A percentile compares a stretch with the other conserved stretches of the same genome.
These are phyloP conservation scores for Amanita exitialis DNA, from an alignment of 768 basidiomycete genomes.

Conservation along the genomic window DNA sequence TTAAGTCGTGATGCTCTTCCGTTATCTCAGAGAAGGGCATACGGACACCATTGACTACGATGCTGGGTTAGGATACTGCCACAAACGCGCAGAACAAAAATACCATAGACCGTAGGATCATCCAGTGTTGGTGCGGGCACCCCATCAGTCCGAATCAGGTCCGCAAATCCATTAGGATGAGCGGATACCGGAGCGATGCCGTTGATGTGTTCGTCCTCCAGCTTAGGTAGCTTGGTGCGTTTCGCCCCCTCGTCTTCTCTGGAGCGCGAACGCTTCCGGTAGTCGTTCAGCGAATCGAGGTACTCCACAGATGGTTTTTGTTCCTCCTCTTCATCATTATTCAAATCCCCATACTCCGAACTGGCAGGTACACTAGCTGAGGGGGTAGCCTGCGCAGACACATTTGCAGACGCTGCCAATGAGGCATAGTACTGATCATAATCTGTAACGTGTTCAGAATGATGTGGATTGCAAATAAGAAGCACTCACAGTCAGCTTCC, in stretches of 20 bases:
- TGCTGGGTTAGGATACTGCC: neutral
- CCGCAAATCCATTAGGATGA: conserved; percentile 10
- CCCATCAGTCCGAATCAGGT: conserved; percentile 13
- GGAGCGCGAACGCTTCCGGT: conserved; percentile 66
- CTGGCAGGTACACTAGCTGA: conserved; percentile 36
- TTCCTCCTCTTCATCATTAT: conserved; percentile 57
- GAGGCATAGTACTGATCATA: conserved; percentile 81
- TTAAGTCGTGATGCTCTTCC: conserved; percentile 85
- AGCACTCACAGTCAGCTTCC: conserved; percentile 55
- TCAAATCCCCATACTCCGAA: conserved; percentile 42
- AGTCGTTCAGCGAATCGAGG: conserved; percentile 60
- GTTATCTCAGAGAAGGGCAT: conserved; percentile 75
- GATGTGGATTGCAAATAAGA: neutral
- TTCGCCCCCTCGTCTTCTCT: conserved; percentile 45
- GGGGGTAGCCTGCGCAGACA: conserved; percentile 50
- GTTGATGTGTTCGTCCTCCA: conserved; percentile 18
- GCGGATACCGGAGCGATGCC: conserved; percentile 10
- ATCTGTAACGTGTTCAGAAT: conserved; percentile 27
- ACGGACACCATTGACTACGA: conserved; percentile 61
- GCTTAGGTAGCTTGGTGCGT: conserved; percentile 30
- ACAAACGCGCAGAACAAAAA: conserved; percentile 13
- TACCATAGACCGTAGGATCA: conserved; percentile 65
- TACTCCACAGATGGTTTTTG: conserved; percentile 57
- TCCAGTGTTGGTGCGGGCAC: conserved; percentile 21
- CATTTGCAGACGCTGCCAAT: conserved; percentile 49